Evolutionary conservation across 1,284 basidiomycete species (phyloP).

Genomic region (Inonotus obliquus): DNA sequence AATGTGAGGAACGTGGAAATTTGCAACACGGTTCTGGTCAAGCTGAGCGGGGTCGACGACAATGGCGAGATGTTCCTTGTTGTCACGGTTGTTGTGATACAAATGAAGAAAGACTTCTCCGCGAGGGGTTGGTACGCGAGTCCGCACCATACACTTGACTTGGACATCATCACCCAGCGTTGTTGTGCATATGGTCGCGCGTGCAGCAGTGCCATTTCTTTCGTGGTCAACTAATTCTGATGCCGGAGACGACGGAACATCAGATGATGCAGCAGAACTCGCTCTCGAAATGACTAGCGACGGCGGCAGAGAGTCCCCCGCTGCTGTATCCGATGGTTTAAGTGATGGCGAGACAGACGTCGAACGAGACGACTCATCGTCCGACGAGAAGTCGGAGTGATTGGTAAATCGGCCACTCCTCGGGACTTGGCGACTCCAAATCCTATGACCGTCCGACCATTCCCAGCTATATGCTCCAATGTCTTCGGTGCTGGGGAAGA

Average conservation of each 20-base stretch:
- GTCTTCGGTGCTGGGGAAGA: constrained; percentile 56
- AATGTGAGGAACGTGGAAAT: constrained; percentile 50
- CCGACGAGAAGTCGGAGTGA: constrained; percentile 20
- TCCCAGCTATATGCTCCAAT: constrained; percentile 50
- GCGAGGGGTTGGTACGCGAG: constrained; percentile 94
- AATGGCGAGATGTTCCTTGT: constrained; percentile 96
- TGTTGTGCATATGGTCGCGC: constrained; percentile 9
- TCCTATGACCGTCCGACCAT: constrained; percentile 50
- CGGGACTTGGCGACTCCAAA: constrained; percentile 62
- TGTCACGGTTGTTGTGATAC: constrained; percentile 88
- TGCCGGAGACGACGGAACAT: constrained; percentile 29
- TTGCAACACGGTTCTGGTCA: constrained; percentile 38
- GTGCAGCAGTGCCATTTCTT: constrained; percentile 11
- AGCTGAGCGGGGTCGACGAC: constrained; percentile 89
- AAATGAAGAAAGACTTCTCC: constrained; percentile 92
- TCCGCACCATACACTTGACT: constrained; percentile 93
- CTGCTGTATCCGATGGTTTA: constrained; percentile 31
- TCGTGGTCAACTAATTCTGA: neutral
- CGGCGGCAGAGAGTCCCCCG: neutral
- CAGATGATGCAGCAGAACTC: constrained; percentile 5
- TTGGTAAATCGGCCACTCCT: constrained; percentile 48
- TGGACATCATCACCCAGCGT: constrained; percentile 32
- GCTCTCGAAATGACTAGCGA: constrained; percentile 1
- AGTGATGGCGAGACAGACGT: constrained; percentile 25
- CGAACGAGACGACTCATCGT: constrained; percentile 28